Evolutionary conservation across 352 stramenopile species (phyloP).

Genomic region (Phytophthora citrophthora): DNA sequence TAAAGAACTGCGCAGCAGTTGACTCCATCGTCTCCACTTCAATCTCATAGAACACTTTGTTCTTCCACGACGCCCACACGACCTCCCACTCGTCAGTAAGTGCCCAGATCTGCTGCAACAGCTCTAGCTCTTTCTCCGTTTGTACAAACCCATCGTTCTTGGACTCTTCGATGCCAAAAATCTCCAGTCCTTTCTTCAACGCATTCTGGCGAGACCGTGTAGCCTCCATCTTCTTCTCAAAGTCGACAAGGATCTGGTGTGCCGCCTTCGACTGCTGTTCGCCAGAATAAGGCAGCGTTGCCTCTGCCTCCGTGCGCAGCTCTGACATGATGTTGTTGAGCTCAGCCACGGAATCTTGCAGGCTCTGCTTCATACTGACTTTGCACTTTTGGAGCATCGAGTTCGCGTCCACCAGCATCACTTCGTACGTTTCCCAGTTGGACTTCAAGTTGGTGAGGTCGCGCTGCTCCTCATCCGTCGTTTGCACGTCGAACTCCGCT

Average conservation of each 20-base stretch:
- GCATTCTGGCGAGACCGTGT: constrained; percentile 70
- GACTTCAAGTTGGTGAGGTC: constrained; percentile 71
- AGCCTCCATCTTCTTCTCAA: constrained; percentile 89
- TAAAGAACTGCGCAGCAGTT: constrained; percentile 89
- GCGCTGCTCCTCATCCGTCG: constrained; percentile 85
- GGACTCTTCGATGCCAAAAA: constrained; percentile 91
- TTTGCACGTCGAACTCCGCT: constrained; percentile 89
- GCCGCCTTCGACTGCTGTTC: constrained; percentile 62
- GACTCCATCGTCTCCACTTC: constrained; percentile 93
- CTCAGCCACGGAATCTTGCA: constrained; percentile 91
- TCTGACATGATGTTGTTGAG: constrained; percentile 89
- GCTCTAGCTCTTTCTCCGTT: constrained; percentile 89
- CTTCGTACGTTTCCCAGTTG: constrained; percentile 88
- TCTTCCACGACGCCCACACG: constrained; percentile 93
- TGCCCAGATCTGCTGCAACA: constrained; percentile 92
- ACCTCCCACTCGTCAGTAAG: constrained; percentile 90
- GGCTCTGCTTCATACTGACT: constrained; percentile 95
- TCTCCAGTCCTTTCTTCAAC: constrained; percentile 92
- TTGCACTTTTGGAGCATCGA: constrained; percentile 94
- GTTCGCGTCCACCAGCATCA: constrained; percentile 86
- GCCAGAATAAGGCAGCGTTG: constrained; percentile 76
- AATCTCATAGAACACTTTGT: constrained; percentile 91
- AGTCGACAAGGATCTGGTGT: constrained; percentile 79
- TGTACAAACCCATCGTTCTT: constrained; percentile 88
- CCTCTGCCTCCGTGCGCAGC: constrained; percentile 72